Percentiles rank a stretch among this genome's conserved stretches.
Evolutionary conservation across 352 stramenopile genomes (phyloP).

Genomic region (Phytopythium montanum): DNA sequence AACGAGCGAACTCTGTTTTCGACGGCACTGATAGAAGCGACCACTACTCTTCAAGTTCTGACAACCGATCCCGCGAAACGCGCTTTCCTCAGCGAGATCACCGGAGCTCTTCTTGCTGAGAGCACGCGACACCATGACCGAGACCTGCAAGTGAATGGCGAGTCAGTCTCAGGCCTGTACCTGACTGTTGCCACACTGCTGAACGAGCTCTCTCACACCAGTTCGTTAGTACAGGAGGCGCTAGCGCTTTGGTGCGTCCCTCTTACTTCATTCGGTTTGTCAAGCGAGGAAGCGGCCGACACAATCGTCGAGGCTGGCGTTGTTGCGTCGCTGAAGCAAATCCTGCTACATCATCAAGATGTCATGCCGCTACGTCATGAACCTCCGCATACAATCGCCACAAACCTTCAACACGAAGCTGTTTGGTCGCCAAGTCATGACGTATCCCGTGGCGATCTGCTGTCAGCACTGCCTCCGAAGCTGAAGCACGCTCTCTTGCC

Average conservation of each 20-base stretch:
- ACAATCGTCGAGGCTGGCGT: conserved; percentile 29
- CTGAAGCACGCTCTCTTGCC: conserved; percentile 9
- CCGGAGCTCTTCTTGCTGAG: not conserved
- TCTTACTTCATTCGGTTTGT: conserved; percentile 8
- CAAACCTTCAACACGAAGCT: not conserved
- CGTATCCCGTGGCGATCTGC: not conserved
- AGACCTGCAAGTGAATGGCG: not conserved
- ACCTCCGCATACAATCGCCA: not conserved
- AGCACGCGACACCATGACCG: not conserved
- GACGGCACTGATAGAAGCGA: not conserved
- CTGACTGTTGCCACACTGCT: not conserved
- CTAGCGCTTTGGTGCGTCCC: conserved; percentile 39
- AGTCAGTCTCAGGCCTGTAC: not conserved
- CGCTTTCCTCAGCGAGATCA: not conserved
- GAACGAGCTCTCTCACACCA: conserved; percentile 10
- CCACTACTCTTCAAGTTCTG: not conserved
- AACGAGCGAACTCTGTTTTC: not conserved
- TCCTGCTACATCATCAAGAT: conserved; percentile 12
- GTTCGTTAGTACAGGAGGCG: conserved; percentile 38
- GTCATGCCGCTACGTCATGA: not conserved
- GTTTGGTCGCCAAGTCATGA: not conserved
- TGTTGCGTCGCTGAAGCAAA: conserved; percentile 17
- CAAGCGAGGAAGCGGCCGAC: conserved; percentile 1
- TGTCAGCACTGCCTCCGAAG: conserved; percentile 9
- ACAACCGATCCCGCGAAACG: not conserved